Conservation (phyloP, 2,329 filamentous ascomycete species). For the Colletotrichum destructivum region DNA sequence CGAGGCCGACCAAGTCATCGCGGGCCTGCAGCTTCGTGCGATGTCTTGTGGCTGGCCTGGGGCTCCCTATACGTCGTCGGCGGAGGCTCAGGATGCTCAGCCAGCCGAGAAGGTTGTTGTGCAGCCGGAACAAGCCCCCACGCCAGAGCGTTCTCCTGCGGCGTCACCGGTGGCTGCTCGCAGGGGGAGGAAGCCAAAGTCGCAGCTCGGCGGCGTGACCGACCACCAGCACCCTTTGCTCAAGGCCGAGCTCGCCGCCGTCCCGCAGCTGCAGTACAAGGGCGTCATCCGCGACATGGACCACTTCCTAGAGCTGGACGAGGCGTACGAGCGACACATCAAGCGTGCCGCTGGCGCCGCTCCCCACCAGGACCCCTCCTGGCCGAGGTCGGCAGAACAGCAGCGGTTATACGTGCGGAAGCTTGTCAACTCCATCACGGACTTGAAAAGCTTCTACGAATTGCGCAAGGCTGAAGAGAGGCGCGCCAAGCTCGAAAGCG, state of each 20-base stretch:
- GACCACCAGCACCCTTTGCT: conserved; percentile 9
- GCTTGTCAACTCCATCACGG: background rate
- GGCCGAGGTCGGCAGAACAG: background rate
- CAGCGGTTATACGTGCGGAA: background rate
- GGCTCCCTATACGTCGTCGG: too few species aligned
- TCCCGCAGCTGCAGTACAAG: background rate
- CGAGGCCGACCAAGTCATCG: background rate
- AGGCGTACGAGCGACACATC: conserved; percentile 11
- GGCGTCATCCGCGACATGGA: conserved; percentile 1
- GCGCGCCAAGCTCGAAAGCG: background rate
- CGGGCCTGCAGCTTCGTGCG: background rate
- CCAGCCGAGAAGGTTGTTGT: background rate
- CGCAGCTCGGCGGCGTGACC: background rate
- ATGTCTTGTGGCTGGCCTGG: background rate
- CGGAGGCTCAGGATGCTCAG: background rate
- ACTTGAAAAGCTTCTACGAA: conserved; percentile 13
- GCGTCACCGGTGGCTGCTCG: background rate
- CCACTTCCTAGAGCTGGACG: conserved; percentile 4
- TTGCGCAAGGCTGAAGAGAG: conserved; percentile 22
- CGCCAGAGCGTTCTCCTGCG: background rate
- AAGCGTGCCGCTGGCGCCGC: background rate
- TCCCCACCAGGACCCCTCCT: background rate
- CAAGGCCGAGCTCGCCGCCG: background rate
- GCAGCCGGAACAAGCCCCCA: background rate
- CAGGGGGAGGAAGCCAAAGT: background rate